These are phyloP conservation scores for Glycine soja DNA, from an alignment of 306 rosid species.

Conservation along the genomic window DNA sequence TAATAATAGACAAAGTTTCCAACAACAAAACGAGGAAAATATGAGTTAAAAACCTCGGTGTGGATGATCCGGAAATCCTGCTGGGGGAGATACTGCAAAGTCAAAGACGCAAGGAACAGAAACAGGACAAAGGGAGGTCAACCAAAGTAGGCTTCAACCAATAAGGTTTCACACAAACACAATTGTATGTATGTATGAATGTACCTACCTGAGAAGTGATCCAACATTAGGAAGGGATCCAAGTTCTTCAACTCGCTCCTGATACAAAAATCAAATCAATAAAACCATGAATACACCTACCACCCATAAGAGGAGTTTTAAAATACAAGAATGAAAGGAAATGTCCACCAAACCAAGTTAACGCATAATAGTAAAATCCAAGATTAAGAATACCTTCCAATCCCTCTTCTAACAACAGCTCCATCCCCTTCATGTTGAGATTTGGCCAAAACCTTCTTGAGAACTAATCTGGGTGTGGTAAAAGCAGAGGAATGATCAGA, in stretches of 20 bases:
- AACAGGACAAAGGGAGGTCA: background rate
- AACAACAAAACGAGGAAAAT: background rate
- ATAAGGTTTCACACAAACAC: background rate
- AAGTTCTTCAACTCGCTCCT: slow-evolving; percentile 55
- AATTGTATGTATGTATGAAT: background rate
- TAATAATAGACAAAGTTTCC: background rate
- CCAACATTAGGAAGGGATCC: slow-evolving; percentile 61
- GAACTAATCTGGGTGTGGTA: slow-evolving; percentile 62
- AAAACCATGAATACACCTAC: background rate
- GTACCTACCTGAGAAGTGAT: slow-evolving; percentile 66
- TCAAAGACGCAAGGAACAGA: background rate
- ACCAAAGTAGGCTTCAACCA: no score
- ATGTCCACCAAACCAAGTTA: background rate
- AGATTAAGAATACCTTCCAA: slow-evolving; percentile 51
- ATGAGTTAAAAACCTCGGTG: slow-evolving; percentile 52
- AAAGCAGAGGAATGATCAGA: no score
- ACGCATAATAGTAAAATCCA: background rate
- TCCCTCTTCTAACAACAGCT: slow-evolving; percentile 58
- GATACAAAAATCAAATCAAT: background rate
- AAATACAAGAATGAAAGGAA: background rate
- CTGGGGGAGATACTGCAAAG: slow-evolving; percentile 58
- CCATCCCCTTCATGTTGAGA: slow-evolving; percentile 62
- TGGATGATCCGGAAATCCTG: slow-evolving; percentile 63
- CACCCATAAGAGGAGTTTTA: background rate
- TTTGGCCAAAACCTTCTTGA: slow-evolving; percentile 52